phyloP scores from a whole-genome alignment of 345 rosid species.

The Ceriops decandra region DNA sequence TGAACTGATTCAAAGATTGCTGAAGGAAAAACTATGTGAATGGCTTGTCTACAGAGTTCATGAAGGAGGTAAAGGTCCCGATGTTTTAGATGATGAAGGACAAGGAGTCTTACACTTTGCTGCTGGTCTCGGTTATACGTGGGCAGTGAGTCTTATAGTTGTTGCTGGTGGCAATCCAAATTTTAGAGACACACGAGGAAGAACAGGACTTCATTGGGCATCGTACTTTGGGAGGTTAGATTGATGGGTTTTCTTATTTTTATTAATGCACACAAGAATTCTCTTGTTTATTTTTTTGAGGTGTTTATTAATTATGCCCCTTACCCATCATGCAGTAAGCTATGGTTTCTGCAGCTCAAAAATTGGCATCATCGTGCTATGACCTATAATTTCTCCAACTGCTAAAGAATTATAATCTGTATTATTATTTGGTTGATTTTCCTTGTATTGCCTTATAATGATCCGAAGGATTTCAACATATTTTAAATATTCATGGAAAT shows the following conservation, averaged over 20 bases:
- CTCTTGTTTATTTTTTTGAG: background rate
- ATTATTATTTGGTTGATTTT: background rate
- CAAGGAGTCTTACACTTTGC: constrained; percentile 61
- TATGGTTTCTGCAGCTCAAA: no score
- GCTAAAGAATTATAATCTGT: background rate
- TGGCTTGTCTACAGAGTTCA: constrained; percentile 52
- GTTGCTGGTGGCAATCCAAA: constrained; percentile 52
- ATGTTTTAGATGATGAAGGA: constrained; percentile 46
- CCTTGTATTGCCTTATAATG: background rate
- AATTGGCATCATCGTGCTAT: no score
- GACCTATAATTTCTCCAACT: background rate
- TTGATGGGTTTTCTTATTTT: background rate
- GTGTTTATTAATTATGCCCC: background rate
- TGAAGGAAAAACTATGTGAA: constrained; percentile 43
- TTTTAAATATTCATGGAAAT: background rate
- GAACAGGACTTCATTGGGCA: constrained; percentile 71
- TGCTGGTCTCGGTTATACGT: constrained; percentile 60
- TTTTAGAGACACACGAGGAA: constrained; percentile 55
- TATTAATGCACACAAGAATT: background rate
- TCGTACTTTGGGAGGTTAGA: constrained; percentile 61
- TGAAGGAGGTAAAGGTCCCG: constrained; percentile 49
- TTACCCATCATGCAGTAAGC: no score
- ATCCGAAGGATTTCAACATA: background rate
- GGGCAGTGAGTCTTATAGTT: constrained; percentile 51
- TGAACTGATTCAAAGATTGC: constrained; percentile 38